These are phyloP conservation scores for Phialemonium atrogriseum DNA, from an alignment of 2,329 filamentous ascomycete genomes.

Conservation along the genomic window DNA sequence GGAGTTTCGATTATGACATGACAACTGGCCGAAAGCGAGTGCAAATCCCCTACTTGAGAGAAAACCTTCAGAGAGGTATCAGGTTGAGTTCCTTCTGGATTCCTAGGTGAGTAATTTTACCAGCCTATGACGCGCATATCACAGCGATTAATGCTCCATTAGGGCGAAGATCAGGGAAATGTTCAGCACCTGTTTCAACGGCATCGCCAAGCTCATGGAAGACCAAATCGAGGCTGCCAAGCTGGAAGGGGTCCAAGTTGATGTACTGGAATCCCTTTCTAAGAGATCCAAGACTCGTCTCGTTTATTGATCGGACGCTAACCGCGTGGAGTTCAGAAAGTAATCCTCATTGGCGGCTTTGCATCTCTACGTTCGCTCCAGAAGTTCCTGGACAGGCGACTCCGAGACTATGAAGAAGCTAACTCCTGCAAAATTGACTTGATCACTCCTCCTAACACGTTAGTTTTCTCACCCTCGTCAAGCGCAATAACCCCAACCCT, in stretches of 20 bases:
- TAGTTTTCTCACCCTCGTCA: too few relatives aligned
- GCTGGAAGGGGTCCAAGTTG: slow-evolving; percentile 5
- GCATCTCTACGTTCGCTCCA: slow-evolving; percentile 17
- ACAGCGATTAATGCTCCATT: neutral
- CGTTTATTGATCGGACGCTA: too few relatives aligned
- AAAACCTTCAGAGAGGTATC: slow-evolving; percentile 6
- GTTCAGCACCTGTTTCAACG: slow-evolving; percentile 8
- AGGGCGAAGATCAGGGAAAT: slow-evolving; percentile 8
- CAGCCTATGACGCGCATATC: too few relatives aligned
- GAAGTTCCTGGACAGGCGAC: slow-evolving; percentile 11
- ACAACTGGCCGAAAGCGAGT: slow-evolving; percentile 3
- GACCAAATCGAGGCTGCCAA: slow-evolving; percentile 5
- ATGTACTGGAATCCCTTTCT: slow-evolving; percentile 7
- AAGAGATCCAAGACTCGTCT: neutral
- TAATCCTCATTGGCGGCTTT: slow-evolving; percentile 23
- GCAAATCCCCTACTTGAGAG: slow-evolving; percentile 6
- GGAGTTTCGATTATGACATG: slow-evolving; percentile 9
- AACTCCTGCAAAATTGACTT: too few relatives aligned
- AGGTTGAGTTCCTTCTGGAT: slow-evolving; percentile 5
- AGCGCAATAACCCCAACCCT: too few relatives aligned
- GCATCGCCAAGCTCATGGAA: slow-evolving; percentile 1
- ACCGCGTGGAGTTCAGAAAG: slow-evolving; percentile 17
- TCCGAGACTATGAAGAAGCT: slow-evolving; percentile 3
- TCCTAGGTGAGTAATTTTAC: slow-evolving; percentile 6
- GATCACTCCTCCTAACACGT: too few relatives aligned